Evolutionary conservation across 148 eudicot species (phyloP).

Genomic region (Vaccinium vitisidaea): DNA sequence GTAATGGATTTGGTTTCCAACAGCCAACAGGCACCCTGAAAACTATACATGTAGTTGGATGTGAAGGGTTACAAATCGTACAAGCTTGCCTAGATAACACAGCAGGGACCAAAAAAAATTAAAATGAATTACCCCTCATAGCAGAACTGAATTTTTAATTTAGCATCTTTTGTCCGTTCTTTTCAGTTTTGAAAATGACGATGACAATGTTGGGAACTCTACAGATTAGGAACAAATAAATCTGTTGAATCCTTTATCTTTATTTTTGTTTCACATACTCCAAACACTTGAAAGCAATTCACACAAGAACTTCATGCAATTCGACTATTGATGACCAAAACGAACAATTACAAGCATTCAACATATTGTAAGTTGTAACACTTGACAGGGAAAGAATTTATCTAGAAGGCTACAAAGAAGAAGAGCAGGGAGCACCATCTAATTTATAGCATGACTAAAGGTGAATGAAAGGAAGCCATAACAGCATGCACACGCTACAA

Average conservation of each 20-base stretch:
- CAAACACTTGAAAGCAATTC: not conserved
- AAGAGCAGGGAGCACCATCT: not conserved
- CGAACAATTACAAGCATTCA: not conserved
- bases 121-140: not conserved
- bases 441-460: not conserved
- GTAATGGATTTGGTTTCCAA: not conserved
- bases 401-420: not conserved
- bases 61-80: not conserved
- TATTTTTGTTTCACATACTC: not conserved
- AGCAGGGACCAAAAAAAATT: not conserved
- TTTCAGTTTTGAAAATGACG: not conserved
- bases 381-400: not conserved
- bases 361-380: not conserved
- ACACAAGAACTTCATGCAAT: not conserved
- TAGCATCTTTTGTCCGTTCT: not conserved
- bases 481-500: not conserved
- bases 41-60: constrained; percentile 1
- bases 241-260: not conserved
- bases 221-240: not conserved
- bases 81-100: not conserved
- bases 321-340: not conserved
- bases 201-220: not conserved
- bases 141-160: not conserved
- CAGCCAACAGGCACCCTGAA: not conserved
- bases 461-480: not conserved